Evolutionary conservation across 805 yeast species (phyloP).

Genomic region (Hanseniaspora lachancei): DNA sequence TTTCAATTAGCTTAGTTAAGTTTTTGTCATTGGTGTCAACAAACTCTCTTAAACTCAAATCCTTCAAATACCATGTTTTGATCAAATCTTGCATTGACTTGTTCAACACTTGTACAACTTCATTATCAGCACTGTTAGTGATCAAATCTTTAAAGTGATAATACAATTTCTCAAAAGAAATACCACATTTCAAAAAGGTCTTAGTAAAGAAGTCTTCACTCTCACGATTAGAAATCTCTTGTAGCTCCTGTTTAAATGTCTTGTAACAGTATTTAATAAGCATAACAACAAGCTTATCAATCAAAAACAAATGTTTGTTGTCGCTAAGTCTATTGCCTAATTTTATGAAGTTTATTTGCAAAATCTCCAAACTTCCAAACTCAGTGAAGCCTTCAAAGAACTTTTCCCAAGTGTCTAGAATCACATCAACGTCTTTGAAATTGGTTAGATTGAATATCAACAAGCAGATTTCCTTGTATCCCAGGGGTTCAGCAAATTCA

Average conservation of each 20-base stretch:
- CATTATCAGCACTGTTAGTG: constrained; percentile 38
- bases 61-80: constrained; percentile 52
- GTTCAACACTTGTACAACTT: constrained; percentile 36
- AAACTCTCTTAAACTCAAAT: constrained; percentile 48
- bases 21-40: constrained; percentile 25
- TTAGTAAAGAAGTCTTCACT: constrained; percentile 44
- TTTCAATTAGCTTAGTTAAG: constrained; percentile 34
- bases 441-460: constrained; percentile 72
- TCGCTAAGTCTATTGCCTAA: constrained; percentile 54
- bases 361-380: constrained; percentile 22
- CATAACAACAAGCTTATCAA: constrained; percentile 50
- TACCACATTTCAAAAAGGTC: constrained; percentile 50
- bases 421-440: constrained; percentile 71
- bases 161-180: constrained; percentile 51
- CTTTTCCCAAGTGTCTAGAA: constrained; percentile 66
- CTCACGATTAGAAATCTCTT: constrained; percentile 26
- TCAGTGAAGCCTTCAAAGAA: constrained; percentile 41
- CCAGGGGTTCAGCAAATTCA: constrained; percentile 73
- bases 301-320: constrained; percentile 71
- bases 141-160: constrained; percentile 49
- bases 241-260: constrained; percentile 20
- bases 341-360: constrained; percentile 28
- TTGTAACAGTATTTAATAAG: constrained; percentile 35
- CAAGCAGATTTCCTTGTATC: constrained; percentile 72
- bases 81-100: constrained; percentile 53